Percentiles rank a stretch among this genome's conserved stretches.
Conservation (phyloP, 2,329 filamentous ascomycete genomes). For the Pyrenophora graminea region DNA sequence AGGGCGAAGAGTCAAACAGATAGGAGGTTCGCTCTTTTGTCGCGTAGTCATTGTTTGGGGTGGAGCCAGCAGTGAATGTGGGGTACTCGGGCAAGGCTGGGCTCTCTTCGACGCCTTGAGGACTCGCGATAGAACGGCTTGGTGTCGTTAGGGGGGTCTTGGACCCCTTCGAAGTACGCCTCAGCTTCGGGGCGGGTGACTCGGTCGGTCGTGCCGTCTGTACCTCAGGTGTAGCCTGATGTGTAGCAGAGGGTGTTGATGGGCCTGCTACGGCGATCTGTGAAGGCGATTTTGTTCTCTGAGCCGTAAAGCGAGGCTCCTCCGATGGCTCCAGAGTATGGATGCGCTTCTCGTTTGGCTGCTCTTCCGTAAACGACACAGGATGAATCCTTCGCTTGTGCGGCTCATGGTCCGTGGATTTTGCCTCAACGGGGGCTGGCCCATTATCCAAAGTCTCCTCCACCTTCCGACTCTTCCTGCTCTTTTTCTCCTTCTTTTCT, state of each 20-base stretch:
- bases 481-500: slow-evolving; percentile 51
- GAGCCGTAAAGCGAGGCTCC: slow-evolving; percentile 6
- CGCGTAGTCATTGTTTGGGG: slow-evolving; percentile 38
- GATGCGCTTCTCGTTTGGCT: slow-evolving; percentile 42
- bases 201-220: slow-evolving; percentile 36
- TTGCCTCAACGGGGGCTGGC: slow-evolving; percentile 11
- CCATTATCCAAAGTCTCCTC: slow-evolving; percentile 19
- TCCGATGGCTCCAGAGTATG: slow-evolving; percentile 28
- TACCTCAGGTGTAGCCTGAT: slow-evolving; percentile 52
- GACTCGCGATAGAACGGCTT: slow-evolving; percentile 9
- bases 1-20: slow-evolving; percentile 45
- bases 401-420: slow-evolving; percentile 17
- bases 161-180: slow-evolving; percentile 28
- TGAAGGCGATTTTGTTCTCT: slow-evolving; percentile 12
- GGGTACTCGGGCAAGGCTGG: slow-evolving; percentile 34
- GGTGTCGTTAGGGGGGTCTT: slow-evolving; percentile 22
- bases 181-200: slow-evolving; percentile 15
- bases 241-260: too few species aligned
- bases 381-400: slow-evolving; percentile 44
- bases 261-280: slow-evolving; percentile 1
- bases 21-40: slow-evolving; percentile 45
- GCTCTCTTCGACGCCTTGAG: slow-evolving; percentile 22
- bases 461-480: slow-evolving; percentile 38
- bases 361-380: slow-evolving; percentile 35
- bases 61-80: slow-evolving; percentile 17